These are phyloP conservation scores for Penicillium canescens DNA, from an alignment of 495 filamentous ascomycete species.

Conservation along the genomic window DNA sequence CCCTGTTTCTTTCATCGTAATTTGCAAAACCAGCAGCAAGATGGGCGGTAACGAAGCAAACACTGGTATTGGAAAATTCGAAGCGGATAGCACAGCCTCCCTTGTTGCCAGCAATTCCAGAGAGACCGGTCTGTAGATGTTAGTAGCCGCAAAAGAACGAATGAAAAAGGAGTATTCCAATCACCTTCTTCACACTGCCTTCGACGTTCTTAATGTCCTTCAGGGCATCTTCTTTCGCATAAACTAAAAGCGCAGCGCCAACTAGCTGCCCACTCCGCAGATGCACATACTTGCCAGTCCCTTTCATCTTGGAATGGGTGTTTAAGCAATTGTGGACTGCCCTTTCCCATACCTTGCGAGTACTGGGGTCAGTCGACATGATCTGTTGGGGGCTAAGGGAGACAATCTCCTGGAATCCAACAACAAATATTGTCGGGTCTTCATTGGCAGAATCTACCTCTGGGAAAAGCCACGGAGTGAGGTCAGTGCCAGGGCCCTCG, in stretches of 20 bases:
- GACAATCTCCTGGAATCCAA: constrained; percentile 98
- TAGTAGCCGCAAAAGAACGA: not conserved
- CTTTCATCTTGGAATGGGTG: constrained; percentile 55
- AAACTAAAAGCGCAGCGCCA: constrained; percentile 88
- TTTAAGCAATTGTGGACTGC: constrained; percentile 81
- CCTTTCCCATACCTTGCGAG: constrained; percentile 82
- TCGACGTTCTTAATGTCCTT: constrained; percentile 92
- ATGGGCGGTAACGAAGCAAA: constrained; percentile 97
- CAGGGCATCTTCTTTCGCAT: constrained; percentile 75
- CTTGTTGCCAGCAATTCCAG: constrained; percentile 97
- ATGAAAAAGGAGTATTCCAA: not conserved
- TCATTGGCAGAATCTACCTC: constrained; percentile 40
- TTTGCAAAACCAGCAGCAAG: constrained; percentile 96
- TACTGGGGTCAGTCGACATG: constrained; percentile 93
- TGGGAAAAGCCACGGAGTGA: constrained; percentile 82
- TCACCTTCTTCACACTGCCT: constrained; percentile 85
- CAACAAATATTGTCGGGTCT: constrained; percentile 63
- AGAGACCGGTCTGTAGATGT: constrained; percentile 75
- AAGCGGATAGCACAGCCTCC: constrained; percentile 96
- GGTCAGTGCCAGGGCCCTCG: constrained; percentile 71
- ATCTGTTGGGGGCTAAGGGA: constrained; percentile 96
- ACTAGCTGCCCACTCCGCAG: constrained; percentile 93
- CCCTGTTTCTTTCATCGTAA: constrained; percentile 91
- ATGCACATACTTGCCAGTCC: constrained; percentile 79
- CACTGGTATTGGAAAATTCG: constrained; percentile 88